These are phyloP conservation scores for Parachaetomium inaequale DNA, from an alignment of 495 filamentous ascomycete genomes.

Conservation along the genomic window DNA sequence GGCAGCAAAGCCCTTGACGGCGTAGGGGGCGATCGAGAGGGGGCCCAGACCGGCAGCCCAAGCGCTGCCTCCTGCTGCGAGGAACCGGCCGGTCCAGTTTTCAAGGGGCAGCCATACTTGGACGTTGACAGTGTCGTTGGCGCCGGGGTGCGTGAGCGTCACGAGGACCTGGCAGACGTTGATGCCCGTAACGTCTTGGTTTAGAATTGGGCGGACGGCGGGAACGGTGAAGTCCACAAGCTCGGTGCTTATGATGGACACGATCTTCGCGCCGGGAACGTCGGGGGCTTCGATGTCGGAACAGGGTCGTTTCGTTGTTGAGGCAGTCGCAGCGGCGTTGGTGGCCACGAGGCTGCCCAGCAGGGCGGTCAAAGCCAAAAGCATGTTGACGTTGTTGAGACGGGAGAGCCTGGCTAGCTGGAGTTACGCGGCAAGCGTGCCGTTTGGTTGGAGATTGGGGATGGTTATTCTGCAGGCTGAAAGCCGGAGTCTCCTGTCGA, in stretches of 20 bases:
- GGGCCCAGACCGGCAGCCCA: background rate
- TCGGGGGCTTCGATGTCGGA: background rate
- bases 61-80: background rate
- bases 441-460: too few species aligned
- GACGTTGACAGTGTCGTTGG: conserved; percentile 7
- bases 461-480: too few species aligned
- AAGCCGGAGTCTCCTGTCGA: too few species aligned
- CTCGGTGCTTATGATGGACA: background rate
- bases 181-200: background rate
- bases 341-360: background rate
- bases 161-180: conserved; percentile 3
- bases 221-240: background rate
- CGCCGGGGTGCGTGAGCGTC: background rate
- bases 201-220: background rate
- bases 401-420: too few species aligned
- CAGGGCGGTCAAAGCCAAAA: background rate
- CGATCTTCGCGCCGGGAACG: background rate
- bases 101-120: conserved; percentile 2
- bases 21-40: background rate
- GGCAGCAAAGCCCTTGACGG: background rate
- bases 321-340: background rate
- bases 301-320: background rate
- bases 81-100: background rate
- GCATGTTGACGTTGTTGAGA: background rate
- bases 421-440: too few species aligned